Conservation (phyloP, 345 rosid genomes). For the Fremontodendron californicum region DNA sequence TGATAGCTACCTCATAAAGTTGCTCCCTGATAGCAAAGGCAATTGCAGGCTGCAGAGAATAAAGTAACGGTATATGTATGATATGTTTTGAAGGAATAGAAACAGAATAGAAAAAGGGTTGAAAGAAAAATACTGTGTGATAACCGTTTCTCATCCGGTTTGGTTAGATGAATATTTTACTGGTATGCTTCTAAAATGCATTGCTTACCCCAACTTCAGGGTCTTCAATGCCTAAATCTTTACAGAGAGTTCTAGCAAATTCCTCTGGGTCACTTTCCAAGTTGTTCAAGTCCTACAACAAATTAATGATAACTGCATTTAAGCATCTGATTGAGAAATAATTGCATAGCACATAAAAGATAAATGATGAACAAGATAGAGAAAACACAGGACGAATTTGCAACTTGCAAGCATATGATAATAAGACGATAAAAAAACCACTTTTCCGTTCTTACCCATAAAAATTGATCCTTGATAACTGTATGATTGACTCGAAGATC, state of each 20-base stretch:
- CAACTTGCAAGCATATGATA: slow-evolving; percentile 8
- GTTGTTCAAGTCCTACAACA: slow-evolving; percentile 75
- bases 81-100: not conserved
- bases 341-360: not conserved
- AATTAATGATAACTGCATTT: not conserved
- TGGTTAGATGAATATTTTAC: not conserved
- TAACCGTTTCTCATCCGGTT: not conserved
- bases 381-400: not conserved
- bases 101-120: not conserved
- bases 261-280: slow-evolving; percentile 92
- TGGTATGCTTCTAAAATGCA: not conserved
- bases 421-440: not conserved
- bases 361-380: not conserved
- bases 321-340: not conserved
- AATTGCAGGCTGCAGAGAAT: slow-evolving; percentile 70
- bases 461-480: slow-evolving; percentile 82
- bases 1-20: slow-evolving; percentile 65
- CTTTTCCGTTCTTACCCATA: slow-evolving; percentile 59
- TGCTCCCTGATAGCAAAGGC: slow-evolving; percentile 94
- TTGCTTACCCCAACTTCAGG: slow-evolving; percentile 89
- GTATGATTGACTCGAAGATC: slow-evolving; percentile 91
- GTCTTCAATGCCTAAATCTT: slow-evolving; percentile 74
- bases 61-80: not conserved
- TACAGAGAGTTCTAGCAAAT: slow-evolving; percentile 79
- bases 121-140: not conserved